Conservation (phyloP, 768 basidiomycete genomes). For the Strobilomyces confusus region DNA sequence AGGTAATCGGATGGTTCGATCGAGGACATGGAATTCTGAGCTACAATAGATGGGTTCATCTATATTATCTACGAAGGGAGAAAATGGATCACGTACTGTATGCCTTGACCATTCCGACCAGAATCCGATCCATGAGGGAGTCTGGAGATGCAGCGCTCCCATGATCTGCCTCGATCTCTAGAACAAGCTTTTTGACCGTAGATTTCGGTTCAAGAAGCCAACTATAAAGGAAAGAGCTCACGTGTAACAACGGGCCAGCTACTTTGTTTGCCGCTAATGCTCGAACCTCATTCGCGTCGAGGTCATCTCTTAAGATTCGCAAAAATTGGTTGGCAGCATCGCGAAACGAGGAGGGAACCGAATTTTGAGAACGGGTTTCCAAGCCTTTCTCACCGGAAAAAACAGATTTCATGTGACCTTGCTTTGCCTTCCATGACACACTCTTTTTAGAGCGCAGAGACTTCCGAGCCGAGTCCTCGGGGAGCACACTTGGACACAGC, state of each 20-base stretch:
- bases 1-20: slow-evolving; percentile 73
- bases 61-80: not conserved
- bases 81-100: slow-evolving; percentile 44
- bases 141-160: slow-evolving; percentile 52
- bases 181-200: slow-evolving; percentile 52
- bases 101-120: slow-evolving; percentile 68
- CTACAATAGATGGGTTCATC: slow-evolving; percentile 29
- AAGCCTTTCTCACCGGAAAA: slow-evolving; percentile 48
- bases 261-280: slow-evolving; percentile 73
- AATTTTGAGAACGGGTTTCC: slow-evolving; percentile 24
- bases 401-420: slow-evolving; percentile 78
- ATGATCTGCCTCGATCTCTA: slow-evolving; percentile 78
- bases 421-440: slow-evolving; percentile 73
- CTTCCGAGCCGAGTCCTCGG: slow-evolving; percentile 35
- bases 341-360: slow-evolving; percentile 47
- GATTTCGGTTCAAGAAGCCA: slow-evolving; percentile 5
- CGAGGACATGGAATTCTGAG: slow-evolving; percentile 30
- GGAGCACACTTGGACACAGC: slow-evolving; percentile 58
- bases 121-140: slow-evolving; percentile 79
- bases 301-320: slow-evolving; percentile 44
- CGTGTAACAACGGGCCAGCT: slow-evolving; percentile 74
- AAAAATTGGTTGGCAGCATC: slow-evolving; percentile 45
- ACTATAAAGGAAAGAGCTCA: slow-evolving; percentile 29
- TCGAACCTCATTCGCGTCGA: slow-evolving; percentile 69
- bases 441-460: slow-evolving; percentile 82